These are phyloP conservation scores for Blastocystis sp. DNA, from an alignment of 352 stramenopile genomes.

Conservation along the genomic window DNA sequence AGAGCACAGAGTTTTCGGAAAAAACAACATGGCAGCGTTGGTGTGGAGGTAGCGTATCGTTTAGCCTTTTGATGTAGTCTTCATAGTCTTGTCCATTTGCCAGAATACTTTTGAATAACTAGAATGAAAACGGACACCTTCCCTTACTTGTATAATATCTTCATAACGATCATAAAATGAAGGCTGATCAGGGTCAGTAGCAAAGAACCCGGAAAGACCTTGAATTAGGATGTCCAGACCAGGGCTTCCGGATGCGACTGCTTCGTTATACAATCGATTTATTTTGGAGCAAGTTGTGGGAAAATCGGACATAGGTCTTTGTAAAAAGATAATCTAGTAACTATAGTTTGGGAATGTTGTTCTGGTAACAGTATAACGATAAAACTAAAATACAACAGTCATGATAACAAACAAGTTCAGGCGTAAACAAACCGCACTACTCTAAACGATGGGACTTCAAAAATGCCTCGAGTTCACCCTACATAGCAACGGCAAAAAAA, in stretches of 20 bases:
- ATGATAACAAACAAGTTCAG: background rate
- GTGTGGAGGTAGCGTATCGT: background rate
- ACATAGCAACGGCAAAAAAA: background rate
- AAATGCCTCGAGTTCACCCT: background rate
- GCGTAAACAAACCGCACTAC: background rate
- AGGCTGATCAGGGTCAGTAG: background rate
- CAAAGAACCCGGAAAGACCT: background rate
- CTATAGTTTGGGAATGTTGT: background rate
- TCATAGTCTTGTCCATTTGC: background rate
- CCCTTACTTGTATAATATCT: background rate
- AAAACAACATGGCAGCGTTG: slow-evolving; percentile 63
- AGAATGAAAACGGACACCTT: background rate
- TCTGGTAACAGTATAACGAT: background rate
- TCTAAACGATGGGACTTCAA: background rate
- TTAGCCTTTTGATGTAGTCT: background rate
- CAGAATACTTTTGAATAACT: slow-evolving; percentile 23
- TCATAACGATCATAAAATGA: background rate
- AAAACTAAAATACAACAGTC: background rate
- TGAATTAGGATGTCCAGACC: background rate
- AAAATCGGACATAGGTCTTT: background rate
- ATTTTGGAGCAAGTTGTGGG: background rate
- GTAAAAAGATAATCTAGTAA: too few species aligned
- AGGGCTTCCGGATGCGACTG: background rate
- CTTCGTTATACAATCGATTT: background rate
- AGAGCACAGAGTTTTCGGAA: slow-evolving; percentile 62